Conservation (phyloP, 352 stramenopile species). For the Pythium phragmiticola region DNA sequence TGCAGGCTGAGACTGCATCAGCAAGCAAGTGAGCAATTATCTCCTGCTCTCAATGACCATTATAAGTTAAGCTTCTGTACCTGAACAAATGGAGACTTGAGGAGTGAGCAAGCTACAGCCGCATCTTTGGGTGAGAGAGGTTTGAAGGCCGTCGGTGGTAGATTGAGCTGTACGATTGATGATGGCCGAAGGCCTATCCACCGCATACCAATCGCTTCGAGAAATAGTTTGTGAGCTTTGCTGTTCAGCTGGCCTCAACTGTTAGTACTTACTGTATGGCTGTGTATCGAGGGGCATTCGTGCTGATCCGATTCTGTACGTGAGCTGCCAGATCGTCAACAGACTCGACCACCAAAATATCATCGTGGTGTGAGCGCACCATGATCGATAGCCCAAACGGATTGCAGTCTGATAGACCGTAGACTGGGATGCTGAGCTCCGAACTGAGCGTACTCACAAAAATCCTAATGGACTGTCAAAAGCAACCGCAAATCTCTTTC, state of each 20-base stretch:
- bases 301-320: constrained; percentile 88
- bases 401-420: constrained; percentile 94
- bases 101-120: constrained; percentile 39
- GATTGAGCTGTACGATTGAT: constrained; percentile 46
- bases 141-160: constrained; percentile 61
- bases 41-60: neutral
- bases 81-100: constrained; percentile 60
- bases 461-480: constrained; percentile 36
- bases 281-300: constrained; percentile 79
- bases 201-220: constrained; percentile 74
- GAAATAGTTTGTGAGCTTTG: constrained; percentile 20
- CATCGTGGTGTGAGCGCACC: constrained; percentile 24
- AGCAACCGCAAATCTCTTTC: neutral
- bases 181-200: constrained; percentile 92
- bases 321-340: constrained; percentile 46
- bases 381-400: constrained; percentile 93
- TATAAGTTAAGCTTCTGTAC: constrained; percentile 26
- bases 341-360: neutral
- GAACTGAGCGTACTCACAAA: constrained; percentile 84
- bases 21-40: neutral
- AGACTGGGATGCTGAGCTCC: constrained; percentile 82
- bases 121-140: constrained; percentile 55
- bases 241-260: neutral
- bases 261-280: constrained; percentile 39
- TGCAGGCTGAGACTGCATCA: constrained; percentile 40